Evolutionary conservation across 2,329 filamentous ascomycete species (phyloP), one percentile per base, ranked within the genome.

Genomic region (Xylaria sp.): DNA sequence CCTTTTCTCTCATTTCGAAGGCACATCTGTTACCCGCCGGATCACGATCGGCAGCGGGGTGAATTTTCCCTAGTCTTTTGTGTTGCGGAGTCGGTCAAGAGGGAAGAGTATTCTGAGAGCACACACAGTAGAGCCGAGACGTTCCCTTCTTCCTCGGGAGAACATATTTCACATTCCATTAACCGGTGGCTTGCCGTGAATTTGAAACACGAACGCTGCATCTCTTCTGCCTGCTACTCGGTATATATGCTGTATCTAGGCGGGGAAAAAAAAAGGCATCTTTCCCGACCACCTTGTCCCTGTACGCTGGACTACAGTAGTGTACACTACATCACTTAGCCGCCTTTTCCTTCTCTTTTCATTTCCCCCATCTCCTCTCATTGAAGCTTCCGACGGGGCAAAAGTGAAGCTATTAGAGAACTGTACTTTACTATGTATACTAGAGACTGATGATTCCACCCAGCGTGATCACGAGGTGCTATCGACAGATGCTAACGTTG

Each of bases 21-120:
- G 23, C 25, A 61, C 66, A 65, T 34, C 50, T 48, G 44, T 50
- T 52, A 13, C 50, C 34, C 23, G 32, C 55, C 20, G 55, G 37
- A 58, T 62, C 63, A 18, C 34, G 62, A 69, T 69, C 62, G 66
- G 66, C 61, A 57, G 61, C 66, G 61, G 60, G 66, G 66, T 64
- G 44, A 20, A 20, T 32, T 55, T 37, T 37, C 34, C 34, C 10
- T 37, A 37, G 34, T 37, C 54, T 65, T 28, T 28, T 56, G 57
- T 60, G 50, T 58, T 57, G 48, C 57, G 41, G 66, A 68, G 66
- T 68, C 61, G 56, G 66, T 68, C 61, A 65, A 55, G 61, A 56
- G 37, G 32, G 23, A 25, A 28, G 28, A 10, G 25, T 52, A 52
- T 18, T 28, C 15, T 32, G 12, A 32, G n/a, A 18, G 15, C 41